These are phyloP conservation scores for Wickerhamiella lipophila DNA, from an alignment of 805 yeast species.

Conservation along the genomic window DNA sequence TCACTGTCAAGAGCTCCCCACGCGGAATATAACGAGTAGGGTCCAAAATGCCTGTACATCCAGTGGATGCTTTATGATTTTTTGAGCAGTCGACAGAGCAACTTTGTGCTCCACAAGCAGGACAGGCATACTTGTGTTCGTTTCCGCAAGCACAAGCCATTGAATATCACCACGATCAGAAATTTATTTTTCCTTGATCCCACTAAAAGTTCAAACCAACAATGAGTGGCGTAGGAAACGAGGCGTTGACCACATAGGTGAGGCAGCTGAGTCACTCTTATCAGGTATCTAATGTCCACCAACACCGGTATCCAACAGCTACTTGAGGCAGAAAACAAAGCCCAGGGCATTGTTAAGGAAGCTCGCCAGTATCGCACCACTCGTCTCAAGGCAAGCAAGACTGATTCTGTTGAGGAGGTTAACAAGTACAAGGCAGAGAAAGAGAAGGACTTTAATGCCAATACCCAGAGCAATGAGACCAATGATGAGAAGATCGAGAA, in stretches of 20 bases:
- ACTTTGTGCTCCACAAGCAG: conserved; percentile 54
- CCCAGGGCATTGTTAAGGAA: conserved; percentile 87
- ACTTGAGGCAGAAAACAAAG: conserved; percentile 82
- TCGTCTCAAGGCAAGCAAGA: conserved; percentile 84
- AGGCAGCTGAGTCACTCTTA: conserved; percentile 5
- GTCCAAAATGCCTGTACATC: conserved; percentile 58
- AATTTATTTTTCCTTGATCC: background rate
- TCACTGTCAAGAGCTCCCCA: conserved; percentile 33
- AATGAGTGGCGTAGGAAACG: background rate
- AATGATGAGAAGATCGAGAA: conserved; percentile 63
- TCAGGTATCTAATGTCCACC: conserved; percentile 23
- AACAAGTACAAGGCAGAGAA: conserved; percentile 72
- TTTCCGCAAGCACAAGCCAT: conserved; percentile 19
- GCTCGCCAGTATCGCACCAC: conserved; percentile 76
- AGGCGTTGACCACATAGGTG: conserved; percentile 3
- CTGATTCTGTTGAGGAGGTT: conserved; percentile 84
- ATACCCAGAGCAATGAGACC: conserved; percentile 61
- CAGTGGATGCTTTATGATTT: conserved; percentile 47
- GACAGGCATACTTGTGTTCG: conserved; percentile 59
- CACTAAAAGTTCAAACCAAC: background rate
- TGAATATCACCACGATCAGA: too few relatives aligned
- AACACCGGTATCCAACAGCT: conserved; percentile 57
- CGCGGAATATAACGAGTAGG: conserved; percentile 45
- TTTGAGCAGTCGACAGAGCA: conserved; percentile 65
- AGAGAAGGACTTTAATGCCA: conserved; percentile 65